A percentile compares a stretch with the other conserved stretches of the same genome.
phyloP scores from a whole-genome alignment of 768 basidiomycete genomes.

The Calocera cornea region DNA sequence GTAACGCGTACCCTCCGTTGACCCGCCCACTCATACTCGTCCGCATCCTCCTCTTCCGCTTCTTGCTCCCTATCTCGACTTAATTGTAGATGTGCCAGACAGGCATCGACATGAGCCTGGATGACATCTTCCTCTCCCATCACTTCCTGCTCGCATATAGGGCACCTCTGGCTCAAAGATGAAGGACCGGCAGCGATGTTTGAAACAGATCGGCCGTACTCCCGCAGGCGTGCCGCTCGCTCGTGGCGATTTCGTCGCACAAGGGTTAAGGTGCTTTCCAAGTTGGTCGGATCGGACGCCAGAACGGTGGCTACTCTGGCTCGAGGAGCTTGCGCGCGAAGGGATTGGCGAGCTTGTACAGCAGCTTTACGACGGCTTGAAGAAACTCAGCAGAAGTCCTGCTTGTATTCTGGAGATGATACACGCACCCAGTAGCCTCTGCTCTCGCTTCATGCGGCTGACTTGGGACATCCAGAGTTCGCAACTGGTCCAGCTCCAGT shows the following conservation, averaged over 20 bases:
- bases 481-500: conserved; percentile 42
- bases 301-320: conserved; percentile 21
- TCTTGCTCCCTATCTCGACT: conserved; percentile 22
- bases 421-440: conserved; percentile 6
- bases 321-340: conserved; percentile 21
- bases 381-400: conserved; percentile 36
- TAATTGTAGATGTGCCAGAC: conserved; percentile 44
- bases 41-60: conserved; percentile 30
- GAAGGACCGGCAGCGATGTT: conserved; percentile 24
- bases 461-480: conserved; percentile 44
- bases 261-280: conserved; percentile 40
- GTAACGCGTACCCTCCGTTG: conserved; percentile 33
- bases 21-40: conserved; percentile 32
- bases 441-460: conserved; percentile 5
- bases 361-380: conserved; percentile 22
- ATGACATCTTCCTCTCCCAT: conserved; percentile 58
- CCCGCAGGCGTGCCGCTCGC: conserved; percentile 51
- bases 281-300: conserved; percentile 22
- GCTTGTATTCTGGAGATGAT: conserved; percentile 5
- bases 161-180: conserved; percentile 39
- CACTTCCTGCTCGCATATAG: conserved; percentile 47
- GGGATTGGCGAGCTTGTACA: background rate
- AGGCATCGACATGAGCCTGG: conserved; percentile 71
- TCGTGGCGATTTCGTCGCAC: conserved; percentile 58
- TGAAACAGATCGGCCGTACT: conserved; percentile 51